Percentiles rank a stretch among this genome's conserved stretches.
These are phyloP conservation scores for Voacanga thouarsii DNA, from an alignment of 257 asterid species.

Conservation along the genomic window DNA sequence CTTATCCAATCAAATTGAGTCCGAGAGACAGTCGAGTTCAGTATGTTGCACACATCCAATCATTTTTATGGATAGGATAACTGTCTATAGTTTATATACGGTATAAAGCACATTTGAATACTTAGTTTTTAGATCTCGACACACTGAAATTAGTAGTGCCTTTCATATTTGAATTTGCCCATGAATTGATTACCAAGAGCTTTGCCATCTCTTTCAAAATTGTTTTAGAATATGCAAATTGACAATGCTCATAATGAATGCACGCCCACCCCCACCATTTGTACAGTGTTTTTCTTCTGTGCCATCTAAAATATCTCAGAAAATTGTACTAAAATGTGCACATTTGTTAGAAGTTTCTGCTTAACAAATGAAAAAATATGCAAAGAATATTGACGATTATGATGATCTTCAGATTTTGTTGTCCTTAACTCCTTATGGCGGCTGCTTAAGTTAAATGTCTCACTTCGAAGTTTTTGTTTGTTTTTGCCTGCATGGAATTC, in stretches of 20 bases:
- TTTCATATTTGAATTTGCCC: neutral
- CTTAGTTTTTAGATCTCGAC: neutral
- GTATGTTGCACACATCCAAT: neutral
- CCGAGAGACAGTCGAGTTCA: neutral
- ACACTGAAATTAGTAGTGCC: neutral
- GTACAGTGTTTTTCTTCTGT: neutral
- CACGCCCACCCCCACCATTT: neutral
- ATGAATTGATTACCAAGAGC: neutral
- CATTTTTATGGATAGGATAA: neutral
- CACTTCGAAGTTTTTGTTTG: neutral
- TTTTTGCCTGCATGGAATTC: neutral
- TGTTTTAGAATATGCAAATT: neutral
- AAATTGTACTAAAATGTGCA: neutral
- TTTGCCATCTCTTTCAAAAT: neutral
- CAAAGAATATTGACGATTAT: neutral
- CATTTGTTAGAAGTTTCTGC: neutral
- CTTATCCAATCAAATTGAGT: no score
- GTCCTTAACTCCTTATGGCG: neutral
- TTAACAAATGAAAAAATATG: neutral
- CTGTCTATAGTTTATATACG: neutral
- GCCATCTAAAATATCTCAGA: neutral
- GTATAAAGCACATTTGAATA: neutral
- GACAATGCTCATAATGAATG: neutral
- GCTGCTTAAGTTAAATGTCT: neutral
- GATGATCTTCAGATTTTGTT: neutral